Evolutionary conservation across 1,284 basidiomycete genomes (phyloP), one percentile per base, ranked within the genome.

Genomic region (Pisolithus thermaeus): DNA sequence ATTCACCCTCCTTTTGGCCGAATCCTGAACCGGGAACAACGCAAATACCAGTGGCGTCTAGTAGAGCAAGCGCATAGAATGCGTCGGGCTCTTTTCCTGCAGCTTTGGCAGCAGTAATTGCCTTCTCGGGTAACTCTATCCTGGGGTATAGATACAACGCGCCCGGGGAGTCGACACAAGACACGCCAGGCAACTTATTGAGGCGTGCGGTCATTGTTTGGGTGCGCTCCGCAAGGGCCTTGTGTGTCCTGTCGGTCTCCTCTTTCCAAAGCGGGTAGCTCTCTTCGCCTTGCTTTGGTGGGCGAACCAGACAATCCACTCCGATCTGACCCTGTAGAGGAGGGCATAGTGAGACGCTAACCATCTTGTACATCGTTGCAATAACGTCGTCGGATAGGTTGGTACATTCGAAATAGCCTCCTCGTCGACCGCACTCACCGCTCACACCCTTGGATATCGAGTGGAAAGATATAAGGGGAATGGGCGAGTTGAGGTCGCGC

Each of bases 341-440:
- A 18, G 95, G 92, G 70, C 94, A 97, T 18, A 97, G 78, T 8
- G 81, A 79, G 52, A 97, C 90, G 59, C 82, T 87, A 47, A 92
- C 90, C 84, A 97, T 92, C 76, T 97, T 97, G 78, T 97, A 97
- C 53, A 97, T 82, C 65, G 91, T 80, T 32, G 88, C 90, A 55
- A 87, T 73, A 55, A 96, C 78, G 22, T 91, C 84, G 11, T 81
- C 73, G 16, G 75, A 65, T 58, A 97, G 75, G 72, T 97, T 97
- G 57, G 80, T 78, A 64, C 84, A 81, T 71, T 97, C 94, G 65
- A 95, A 94, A 76, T 96, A 97, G 3, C 94, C 94, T 38, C 94
- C 94, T 50, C 94, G 80, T 36, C 94, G 79, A 12, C 94, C 94
- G 67, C 94, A 97, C 72, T 97, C 94, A 56, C 94, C 94, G 40